Conservation (phyloP, 2,329 filamentous ascomycete species). For the Trichoderma atroviride region DNA sequence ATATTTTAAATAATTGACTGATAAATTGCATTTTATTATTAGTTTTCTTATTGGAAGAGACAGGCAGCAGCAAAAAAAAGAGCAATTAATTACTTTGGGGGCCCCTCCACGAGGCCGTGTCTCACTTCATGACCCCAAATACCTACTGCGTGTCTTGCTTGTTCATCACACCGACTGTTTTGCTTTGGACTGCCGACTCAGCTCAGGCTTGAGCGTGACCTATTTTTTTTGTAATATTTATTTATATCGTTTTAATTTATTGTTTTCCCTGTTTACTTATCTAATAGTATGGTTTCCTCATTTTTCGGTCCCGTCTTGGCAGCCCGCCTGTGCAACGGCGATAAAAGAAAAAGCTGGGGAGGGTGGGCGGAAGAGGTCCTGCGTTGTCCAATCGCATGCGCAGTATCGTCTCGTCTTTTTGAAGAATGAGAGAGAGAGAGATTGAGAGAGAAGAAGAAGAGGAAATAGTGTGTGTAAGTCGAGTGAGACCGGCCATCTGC, state of each 20-base stretch:
- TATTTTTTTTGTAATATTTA: neutral
- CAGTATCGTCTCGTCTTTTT: neutral
- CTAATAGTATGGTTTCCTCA: neutral
- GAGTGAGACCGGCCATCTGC: slow-evolving; percentile 7
- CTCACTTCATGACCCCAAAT: slow-evolving; percentile 7
- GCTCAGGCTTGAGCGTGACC: slow-evolving; percentile 14
- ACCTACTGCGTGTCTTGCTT: neutral
- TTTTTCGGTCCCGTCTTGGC: slow-evolving; percentile 14
- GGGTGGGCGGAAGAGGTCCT: neutral
- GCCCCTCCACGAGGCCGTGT: slow-evolving; percentile 22
- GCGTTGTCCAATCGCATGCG: slow-evolving; percentile 2
- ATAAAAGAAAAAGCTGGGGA: slow-evolving; percentile 6
- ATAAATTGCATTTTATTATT: neutral
- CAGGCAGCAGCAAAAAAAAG: neutral
- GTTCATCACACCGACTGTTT: slow-evolving; percentile 23
- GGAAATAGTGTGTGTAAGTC: neutral
- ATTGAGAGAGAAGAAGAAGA: no score
- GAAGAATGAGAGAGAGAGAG: neutral
- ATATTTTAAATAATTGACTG: neutral
- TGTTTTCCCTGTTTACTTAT: neutral
- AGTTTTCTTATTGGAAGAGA: neutral
- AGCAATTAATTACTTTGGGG: slow-evolving; percentile 3
- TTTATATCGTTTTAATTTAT: neutral
- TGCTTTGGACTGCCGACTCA: slow-evolving; percentile 19
- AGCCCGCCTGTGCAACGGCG: neutral